Base-by-base conservation (phyloP, 2,329 filamentous ascomycete genomes). In the Sphaerulina populicola region DNA sequence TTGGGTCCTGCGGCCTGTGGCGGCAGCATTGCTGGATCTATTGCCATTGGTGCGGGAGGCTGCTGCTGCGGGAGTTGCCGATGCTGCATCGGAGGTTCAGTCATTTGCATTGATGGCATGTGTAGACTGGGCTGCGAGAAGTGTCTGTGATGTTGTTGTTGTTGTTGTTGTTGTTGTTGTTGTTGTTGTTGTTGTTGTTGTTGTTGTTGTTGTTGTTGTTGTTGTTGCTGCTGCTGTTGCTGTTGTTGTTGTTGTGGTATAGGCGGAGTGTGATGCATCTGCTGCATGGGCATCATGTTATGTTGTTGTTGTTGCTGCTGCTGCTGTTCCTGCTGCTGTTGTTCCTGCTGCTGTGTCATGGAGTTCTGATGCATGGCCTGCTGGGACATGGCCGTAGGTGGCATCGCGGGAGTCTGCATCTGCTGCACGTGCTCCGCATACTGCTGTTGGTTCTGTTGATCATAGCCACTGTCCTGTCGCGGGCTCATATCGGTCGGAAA, bases 21-120 rank as follows among this genome's bases (percentile, higher is more conserved):
- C 27, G 64, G 61, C 58, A 65, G 50, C 60, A 67, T 64, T 12
- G 57, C 46, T 10, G 55, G 57, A 18, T 61, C 60, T 42, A 66
- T 61, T 9, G 46, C 49, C 54, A 63, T 64, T 1, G 48, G 51
- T 11, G 54, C 43, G 14, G 56, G 57, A 15, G 57, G 52, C 5
- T 52, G 56, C 18, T 52, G 47, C 5, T 51, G 18, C 18, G 18
- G 46, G 6, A 52, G 51, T 9, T 47, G 52, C 31, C 43, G 49
- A 31, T 55, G 56, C 38, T 42, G 46, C 36, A 48, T 41, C 14
- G 46, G 9, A 14, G 46, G 46, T 2, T 60, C 57, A n/a, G 58
- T 39, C 46, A 61, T 60, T 21, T 56, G 57, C 58, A 60, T 61
- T 3, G 58, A 45, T 15, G 56, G 54, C 43, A 59, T 45, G 23